A percentile compares a stretch with the other conserved stretches of the same genome.
Conservation (phyloP, 202 grass and related monocot genomes). For the Cymbopogon flexuosus region DNA sequence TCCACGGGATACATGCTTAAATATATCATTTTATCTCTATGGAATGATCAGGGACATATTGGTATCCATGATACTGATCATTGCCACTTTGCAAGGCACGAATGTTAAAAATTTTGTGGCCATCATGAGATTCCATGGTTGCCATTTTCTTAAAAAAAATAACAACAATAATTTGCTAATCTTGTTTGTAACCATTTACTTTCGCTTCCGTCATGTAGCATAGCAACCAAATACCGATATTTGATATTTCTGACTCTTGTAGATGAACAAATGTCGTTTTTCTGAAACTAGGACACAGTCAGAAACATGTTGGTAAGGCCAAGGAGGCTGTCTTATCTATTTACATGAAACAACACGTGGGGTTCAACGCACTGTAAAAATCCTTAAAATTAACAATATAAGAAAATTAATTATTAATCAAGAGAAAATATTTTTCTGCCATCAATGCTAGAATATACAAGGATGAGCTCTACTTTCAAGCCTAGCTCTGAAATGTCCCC, state of each 20-base stretch:
- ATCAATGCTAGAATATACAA: neutral
- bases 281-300: slow-evolving; percentile 2
- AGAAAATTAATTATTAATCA: neutral
- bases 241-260: slow-evolving; percentile 1
- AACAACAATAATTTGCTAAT: neutral
- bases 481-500: too few relatives aligned
- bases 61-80: neutral
- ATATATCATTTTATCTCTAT: neutral
- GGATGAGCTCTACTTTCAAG: neutral
- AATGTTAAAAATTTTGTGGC: neutral
- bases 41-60: neutral
- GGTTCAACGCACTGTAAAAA: neutral
- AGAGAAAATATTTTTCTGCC: neutral
- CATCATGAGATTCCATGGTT: neutral
- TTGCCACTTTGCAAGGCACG: neutral
- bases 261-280: neutral
- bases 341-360: neutral
- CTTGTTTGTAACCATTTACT: neutral
- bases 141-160: neutral
- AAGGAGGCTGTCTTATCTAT: neutral
- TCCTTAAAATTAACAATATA: neutral
- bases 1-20: slow-evolving; percentile 2
- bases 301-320: neutral
- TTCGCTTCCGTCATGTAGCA: neutral
- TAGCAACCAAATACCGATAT: neutral